Evolutionary conservation across 129 eudicot genomes (phyloP).

Genomic region (Flaveria trinervia): DNA sequence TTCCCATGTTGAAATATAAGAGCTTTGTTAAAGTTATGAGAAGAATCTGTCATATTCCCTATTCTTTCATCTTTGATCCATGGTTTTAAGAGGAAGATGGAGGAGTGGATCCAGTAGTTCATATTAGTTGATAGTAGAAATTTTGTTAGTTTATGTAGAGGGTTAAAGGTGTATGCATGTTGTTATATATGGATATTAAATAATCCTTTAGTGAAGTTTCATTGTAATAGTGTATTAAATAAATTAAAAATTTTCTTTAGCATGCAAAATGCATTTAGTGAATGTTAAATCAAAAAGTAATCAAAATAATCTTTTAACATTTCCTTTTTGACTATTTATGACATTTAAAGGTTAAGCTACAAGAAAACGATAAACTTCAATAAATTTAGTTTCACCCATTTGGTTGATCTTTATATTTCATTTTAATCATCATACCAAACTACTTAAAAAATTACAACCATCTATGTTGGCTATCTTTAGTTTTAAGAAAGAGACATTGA

Average conservation of each 20-base stretch:
- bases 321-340: too few relatives aligned
- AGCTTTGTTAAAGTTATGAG: conserved; percentile 1
- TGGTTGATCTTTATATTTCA: too few relatives aligned
- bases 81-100: conserved; percentile 29
- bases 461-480: too few relatives aligned
- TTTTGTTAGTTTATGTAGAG: conserved; percentile 15
- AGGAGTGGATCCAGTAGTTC: conserved; percentile 38
- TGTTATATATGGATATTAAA: conserved; percentile 25
- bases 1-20: conserved; percentile 61
- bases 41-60: conserved; percentile 32
- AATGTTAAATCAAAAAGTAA: too few relatives aligned
- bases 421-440: too few relatives aligned
- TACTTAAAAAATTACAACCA: too few relatives aligned
- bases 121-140: conserved; percentile 22
- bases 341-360: too few relatives aligned
- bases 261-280: not conserved
- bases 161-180: conserved; percentile 30
- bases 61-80: conserved; percentile 39
- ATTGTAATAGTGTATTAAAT: not conserved
- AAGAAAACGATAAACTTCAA: too few relatives aligned
- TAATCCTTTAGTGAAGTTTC: not conserved
- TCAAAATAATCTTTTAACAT: too few relatives aligned
- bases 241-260: not conserved
- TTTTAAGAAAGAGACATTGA: too few relatives aligned
- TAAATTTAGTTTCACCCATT: too few relatives aligned